phyloP scores from a whole-genome alignment of 768 basidiomycete genomes.

The Lentinula boryana region DNA sequence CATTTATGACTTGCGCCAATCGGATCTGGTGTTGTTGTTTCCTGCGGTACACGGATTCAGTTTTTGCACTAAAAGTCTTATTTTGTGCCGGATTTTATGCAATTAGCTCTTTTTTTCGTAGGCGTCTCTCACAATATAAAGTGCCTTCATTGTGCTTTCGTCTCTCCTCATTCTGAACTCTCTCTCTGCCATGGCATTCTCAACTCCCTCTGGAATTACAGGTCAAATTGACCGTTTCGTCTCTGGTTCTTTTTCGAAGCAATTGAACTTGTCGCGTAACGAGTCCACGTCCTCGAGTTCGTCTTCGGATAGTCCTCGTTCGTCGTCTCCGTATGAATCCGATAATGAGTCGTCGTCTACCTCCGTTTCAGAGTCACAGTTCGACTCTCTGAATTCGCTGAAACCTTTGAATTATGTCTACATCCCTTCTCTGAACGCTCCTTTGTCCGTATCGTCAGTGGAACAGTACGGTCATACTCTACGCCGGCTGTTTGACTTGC shows the following conservation, averaged over 20 bases:
- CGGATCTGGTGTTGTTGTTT: background rate
- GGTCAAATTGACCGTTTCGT: background rate
- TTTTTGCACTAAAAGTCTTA: background rate
- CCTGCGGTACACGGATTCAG: background rate
- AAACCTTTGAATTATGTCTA: background rate
- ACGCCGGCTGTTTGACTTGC: background rate
- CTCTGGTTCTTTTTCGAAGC: background rate
- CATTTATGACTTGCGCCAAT: background rate
- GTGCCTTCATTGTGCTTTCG: background rate
- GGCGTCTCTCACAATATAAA: background rate
- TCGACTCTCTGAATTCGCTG: background rate
- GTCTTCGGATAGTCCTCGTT: background rate
- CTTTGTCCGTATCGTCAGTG: background rate
- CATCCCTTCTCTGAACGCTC: background rate
- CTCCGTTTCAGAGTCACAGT: background rate
- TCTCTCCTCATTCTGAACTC: background rate
- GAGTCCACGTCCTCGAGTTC: background rate
- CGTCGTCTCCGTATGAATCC: background rate
- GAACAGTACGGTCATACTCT: background rate
- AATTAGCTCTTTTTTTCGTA: background rate
- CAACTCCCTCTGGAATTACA: background rate
- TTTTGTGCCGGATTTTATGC: background rate
- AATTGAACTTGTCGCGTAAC: background rate
- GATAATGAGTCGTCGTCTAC: background rate
- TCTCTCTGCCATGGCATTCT: background rate